Percentiles rank a stretch among this genome's conserved stretches.
Evolutionary conservation across 148 eudicot genomes (phyloP).

Genomic region (Camellia lanceoleosa): DNA sequence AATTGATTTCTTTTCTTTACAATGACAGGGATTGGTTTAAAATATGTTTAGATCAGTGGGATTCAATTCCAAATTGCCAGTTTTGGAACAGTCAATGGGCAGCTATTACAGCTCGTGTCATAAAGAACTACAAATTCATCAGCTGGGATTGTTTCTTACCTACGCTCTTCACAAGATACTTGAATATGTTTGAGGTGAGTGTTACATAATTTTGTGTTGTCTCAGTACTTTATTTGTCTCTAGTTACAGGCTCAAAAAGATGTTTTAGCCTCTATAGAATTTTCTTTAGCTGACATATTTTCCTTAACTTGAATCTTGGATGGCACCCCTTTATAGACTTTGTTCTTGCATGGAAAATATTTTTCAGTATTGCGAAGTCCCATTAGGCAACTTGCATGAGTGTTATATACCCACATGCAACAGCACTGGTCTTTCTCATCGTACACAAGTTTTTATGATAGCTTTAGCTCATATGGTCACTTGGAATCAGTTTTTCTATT

Average conservation of each 20-base stretch:
- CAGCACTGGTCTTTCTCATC: no score
- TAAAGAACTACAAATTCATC: conserved; percentile 63
- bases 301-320: not conserved
- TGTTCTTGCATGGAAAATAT: no score
- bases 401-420: no score
- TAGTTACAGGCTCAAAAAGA: not conserved
- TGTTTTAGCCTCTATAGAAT: not conserved
- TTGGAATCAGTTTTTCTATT: not conserved
- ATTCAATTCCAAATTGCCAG: conserved; percentile 79
- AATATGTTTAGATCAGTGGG: conserved; percentile 61
- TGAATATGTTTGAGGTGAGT: conserved; percentile 97
- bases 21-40: conserved; percentile 68
- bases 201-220: not conserved
- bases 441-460: no score
- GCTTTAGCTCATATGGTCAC: not conserved
- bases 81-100: conserved; percentile 99
- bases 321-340: no score
- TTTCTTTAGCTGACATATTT: not conserved
- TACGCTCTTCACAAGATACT: conserved; percentile 62
- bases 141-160: conserved; percentile 81
- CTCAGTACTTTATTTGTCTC: not conserved
- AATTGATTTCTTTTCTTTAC: conserved; percentile 21
- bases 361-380: no score
- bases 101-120: conserved; percentile 87
- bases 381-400: no score